Evolutionary conservation across 345 rosid genomes (phyloP), one percentile per base, ranked within the genome.

Genomic region (Hibiscus syriacus): DNA sequence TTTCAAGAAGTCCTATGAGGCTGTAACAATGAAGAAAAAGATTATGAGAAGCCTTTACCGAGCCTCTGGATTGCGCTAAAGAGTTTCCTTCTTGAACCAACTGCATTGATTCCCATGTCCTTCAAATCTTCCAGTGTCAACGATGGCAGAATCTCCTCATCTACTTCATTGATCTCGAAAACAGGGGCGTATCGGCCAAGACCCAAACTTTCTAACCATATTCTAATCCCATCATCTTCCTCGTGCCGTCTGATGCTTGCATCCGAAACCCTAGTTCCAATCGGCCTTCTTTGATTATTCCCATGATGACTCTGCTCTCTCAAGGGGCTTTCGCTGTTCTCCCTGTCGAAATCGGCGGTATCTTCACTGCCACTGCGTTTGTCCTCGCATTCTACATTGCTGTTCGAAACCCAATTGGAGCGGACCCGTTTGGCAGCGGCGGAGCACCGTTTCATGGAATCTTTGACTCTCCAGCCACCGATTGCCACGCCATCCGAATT

Each of bases 71-170:
- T 83, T 0, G 93, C 91, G 6, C 83, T 84, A 65, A 70, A 90
- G 91, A 90, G 76, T 83, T 90, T 90, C 78, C 96, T 90, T 62
- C 96, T 80, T 0, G 96, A 85, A 13, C 96, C 96, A 67, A 90
- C 96, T 10, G 91, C 93, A 79, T 72, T 90, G 54, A 90, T 87
- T 20, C 96, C 96, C 96, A 89, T 89, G 69, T 89, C 96, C 74
- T 89, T 89, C 72, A 89, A 85, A 83, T 90, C 96, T 76, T 87
- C 96, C 80, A 90, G 50, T 11, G 96, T 87, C 70, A 90, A 79
- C 87, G 83, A 82, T 17, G 96, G 92, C 80, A 90, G 74, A 2
- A 87, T 84, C 67, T 90, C 87, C 75, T 87, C 93, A 76, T 90
- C 96, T 68, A 90, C 92, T 69, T 90, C 96, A 75, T 90, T 91